Percentiles rank a stretch among this genome's conserved stretches.
Conservation (phyloP, 371 early-diverging fungal species). For the Smittium culicis region DNA sequence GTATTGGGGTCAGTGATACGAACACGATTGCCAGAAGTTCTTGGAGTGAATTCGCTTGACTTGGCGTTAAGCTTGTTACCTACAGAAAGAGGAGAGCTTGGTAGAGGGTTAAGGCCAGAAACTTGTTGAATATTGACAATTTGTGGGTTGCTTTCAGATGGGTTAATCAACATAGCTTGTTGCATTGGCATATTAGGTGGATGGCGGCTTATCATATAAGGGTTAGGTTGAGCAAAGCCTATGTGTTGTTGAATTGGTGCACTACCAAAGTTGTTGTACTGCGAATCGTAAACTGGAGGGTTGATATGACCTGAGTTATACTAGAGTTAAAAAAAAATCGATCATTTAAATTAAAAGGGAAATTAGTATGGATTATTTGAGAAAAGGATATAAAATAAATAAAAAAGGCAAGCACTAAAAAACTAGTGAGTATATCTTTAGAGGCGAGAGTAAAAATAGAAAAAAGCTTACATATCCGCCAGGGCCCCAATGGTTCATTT, state of each 20-base stretch:
- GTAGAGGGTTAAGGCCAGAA: slow-evolving; percentile 16
- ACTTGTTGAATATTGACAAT: slow-evolving; percentile 3
- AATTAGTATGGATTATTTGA: no score
- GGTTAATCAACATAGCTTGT: background rate
- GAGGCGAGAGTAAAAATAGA: background rate
- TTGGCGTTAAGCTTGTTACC: slow-evolving; percentile 23
- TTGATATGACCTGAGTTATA: background rate
- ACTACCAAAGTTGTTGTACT: background rate
- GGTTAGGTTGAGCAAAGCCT: background rate
- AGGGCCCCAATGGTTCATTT: slow-evolving; percentile 5
- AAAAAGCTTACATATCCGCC: background rate
- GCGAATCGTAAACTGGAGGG: background rate
- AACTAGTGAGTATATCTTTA: background rate
- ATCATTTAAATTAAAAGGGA: background rate
- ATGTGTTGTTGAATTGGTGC: slow-evolving; percentile 1
- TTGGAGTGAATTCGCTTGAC: slow-evolving; percentile 33
- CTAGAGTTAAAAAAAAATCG: background rate
- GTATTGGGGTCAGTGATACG: slow-evolving; percentile 63
- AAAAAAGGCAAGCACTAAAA: background rate
- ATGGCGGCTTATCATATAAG: slow-evolving; percentile 5
- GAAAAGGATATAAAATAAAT: no score
- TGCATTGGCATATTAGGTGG: slow-evolving; percentile 4
- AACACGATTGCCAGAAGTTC: slow-evolving; percentile 36
- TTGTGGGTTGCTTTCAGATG: background rate
- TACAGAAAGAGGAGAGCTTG: slow-evolving; percentile 15